phyloP scores from a whole-genome alignment of 257 asterid genomes.

The Solanum piurae region DNA sequence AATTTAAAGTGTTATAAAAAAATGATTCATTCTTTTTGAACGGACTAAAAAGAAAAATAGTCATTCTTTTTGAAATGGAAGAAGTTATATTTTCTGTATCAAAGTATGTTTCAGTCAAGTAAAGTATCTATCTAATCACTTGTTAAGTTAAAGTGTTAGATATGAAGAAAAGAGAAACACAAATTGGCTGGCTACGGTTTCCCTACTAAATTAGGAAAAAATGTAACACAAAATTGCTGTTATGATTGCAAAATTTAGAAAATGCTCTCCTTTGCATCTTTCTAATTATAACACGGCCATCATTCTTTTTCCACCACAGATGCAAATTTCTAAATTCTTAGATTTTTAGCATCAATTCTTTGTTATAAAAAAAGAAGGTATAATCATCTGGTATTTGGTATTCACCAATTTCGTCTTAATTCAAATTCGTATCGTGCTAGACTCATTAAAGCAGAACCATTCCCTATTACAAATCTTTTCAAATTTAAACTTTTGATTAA shows the following conservation, averaged over 20 bases:
- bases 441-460: neutral
- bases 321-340: neutral
- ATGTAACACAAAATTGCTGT: neutral
- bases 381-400: neutral
- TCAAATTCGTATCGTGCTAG: accelerated
- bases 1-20: too few species aligned
- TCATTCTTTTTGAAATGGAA: too few species aligned
- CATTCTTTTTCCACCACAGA: neutral
- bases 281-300: neutral
- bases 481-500: neutral
- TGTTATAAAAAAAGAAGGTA: neutral
- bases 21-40: too few species aligned
- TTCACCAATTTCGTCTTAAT: neutral
- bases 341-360: neutral
- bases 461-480: neutral
- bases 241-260: neutral
- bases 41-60: too few species aligned
- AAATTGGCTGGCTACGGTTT: neutral
- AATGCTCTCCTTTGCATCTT: neutral
- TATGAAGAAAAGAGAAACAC: neutral
- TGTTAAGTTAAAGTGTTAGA: neutral
- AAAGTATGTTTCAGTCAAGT: neutral
- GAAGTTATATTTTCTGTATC: neutral
- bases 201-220: neutral
- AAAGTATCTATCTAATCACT: neutral